Conservation (phyloP, 2,329 filamentous ascomycete genomes). For the Neoarthrinium moseri region DNA sequence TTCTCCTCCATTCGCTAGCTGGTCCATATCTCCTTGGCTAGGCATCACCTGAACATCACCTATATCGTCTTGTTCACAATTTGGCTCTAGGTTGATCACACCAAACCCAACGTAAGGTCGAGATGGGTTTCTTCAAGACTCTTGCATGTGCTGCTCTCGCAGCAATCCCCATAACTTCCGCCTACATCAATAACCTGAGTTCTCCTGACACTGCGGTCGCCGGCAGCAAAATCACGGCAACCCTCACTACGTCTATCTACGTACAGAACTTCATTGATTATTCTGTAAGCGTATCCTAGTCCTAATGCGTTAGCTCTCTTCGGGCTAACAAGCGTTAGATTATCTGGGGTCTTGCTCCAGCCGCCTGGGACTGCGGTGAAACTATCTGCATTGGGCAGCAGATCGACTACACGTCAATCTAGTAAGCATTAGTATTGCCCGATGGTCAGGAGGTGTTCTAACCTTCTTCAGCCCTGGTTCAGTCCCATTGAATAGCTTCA, state of each 20-base stretch:
- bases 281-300: conserved; percentile 6
- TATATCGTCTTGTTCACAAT: too few relatives aligned
- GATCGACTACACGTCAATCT: conserved; percentile 27
- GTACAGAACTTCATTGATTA: conserved; percentile 33
- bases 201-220: conserved; percentile 21
- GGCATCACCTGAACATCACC: too few relatives aligned
- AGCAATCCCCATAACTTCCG: conserved; percentile 19
- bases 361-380: conserved; percentile 14
- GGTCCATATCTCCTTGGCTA: too few relatives aligned
- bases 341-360: conserved; percentile 24
- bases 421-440: conserved; percentile 12
- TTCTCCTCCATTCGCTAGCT: too few relatives aligned
- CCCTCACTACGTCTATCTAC: conserved; percentile 27
- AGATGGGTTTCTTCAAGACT: conserved; percentile 26
- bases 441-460: background rate
- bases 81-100: background rate
- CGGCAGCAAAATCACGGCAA: conserved; percentile 23
- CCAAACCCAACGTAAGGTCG: conserved; percentile 6
- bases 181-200: conserved; percentile 21
- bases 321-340: too few relatives aligned
- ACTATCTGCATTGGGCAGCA: conserved; percentile 24
- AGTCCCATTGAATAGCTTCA: conserved; percentile 13
- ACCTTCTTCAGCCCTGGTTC: conserved; percentile 12
- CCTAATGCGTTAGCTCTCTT: too few relatives aligned
- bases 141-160: conserved; percentile 20